Evolutionary conservation across 2,329 filamentous ascomycete genomes (phyloP), one percentile per base, ranked within the genome.

Genomic region (Paracoccidioides lutzii): DNA sequence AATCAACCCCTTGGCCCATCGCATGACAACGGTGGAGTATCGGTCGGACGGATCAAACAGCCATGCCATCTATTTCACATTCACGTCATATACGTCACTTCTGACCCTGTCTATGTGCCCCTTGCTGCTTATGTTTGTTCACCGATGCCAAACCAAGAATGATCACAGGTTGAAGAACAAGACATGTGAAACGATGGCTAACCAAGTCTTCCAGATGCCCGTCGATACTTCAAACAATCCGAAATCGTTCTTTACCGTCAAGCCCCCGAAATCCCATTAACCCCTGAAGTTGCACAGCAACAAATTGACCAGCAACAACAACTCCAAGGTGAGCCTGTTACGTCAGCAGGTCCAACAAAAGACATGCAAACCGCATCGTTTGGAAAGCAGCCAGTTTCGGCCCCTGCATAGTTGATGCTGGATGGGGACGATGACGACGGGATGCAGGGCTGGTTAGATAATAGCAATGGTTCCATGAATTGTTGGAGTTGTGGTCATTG

Each of bases 151-250:
- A 6, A 12, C 45, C 3, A 1, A 12, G 8, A 33, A 35, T 37
- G 22, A 22, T 10, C 10, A 33, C 4, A 43, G 3, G 41, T n/a
- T 5, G n/a, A 32, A n/a, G 12, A 41, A 8, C 45, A 38, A 32
- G 12, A 37, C 8, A 28, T 42, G 6, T 14, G 6, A 8, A n/a
- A 8, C 22, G 32, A 42, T 33, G 14, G n/a, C 50, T 52, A 42
- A 52, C 22, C 28, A 43, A 14, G 22, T 33, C 33, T n/a, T 51
- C 46, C 67, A 90, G 93, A 98, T 71, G 93, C 93, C 52, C 84
- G 93, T 65, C 83, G 93, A 65, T 98, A 98, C 75, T 98, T 98
- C 76, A 98, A 98, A 73, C 93, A 98, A 73, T 96, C 90, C 53
- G 93, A 98, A 75, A 98, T 98, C 69, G 90, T 96, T 57, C 83